These are phyloP conservation scores for Neurospora sp. DNA, from an alignment of 495 filamentous ascomycete species.

Conservation along the genomic window DNA sequence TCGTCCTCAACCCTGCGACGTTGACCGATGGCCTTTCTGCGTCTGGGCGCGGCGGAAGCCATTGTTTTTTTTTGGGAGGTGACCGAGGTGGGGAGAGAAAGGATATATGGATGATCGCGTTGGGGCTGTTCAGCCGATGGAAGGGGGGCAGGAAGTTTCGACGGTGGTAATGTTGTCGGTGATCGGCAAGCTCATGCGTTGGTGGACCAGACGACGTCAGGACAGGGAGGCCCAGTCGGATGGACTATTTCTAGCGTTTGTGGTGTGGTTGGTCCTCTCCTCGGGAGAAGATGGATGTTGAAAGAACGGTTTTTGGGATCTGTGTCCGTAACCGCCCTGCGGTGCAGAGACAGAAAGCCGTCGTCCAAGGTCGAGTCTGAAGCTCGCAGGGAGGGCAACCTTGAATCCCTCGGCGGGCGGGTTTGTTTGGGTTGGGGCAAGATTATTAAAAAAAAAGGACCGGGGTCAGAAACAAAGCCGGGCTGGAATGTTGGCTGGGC, in stretches of 20 bases:
- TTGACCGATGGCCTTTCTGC: conserved; percentile 65
- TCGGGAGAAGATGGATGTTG: background rate
- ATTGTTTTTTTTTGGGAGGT: conserved; percentile 14
- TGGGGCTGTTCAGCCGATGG: conserved; percentile 8
- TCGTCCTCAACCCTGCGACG: conserved; percentile 74
- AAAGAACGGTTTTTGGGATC: background rate
- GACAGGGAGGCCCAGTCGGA: background rate
- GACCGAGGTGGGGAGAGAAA: conserved; percentile 3
- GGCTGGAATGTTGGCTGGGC: background rate
- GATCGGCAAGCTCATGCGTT: conserved; percentile 17
- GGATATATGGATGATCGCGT: background rate
- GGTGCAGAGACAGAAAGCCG: conserved; percentile 13
- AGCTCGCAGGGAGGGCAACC: background rate
- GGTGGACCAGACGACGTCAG: conserved; percentile 1
- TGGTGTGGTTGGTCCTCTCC: conserved; percentile 1
- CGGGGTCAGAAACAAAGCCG: background rate
- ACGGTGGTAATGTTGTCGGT: conserved; percentile 4
- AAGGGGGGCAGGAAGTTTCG: conserved; percentile 18
- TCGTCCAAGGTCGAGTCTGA: background rate
- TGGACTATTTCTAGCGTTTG: conserved; percentile 3
- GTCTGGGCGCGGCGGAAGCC: conserved; percentile 34
- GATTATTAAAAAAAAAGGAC: background rate
- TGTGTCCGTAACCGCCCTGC: conserved; percentile 21
- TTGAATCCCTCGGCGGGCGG: background rate
- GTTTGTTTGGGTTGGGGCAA: background rate